These are phyloP conservation scores for Claviceps africana DNA, from an alignment of 2,329 filamentous ascomycete species.

Conservation along the genomic window DNA sequence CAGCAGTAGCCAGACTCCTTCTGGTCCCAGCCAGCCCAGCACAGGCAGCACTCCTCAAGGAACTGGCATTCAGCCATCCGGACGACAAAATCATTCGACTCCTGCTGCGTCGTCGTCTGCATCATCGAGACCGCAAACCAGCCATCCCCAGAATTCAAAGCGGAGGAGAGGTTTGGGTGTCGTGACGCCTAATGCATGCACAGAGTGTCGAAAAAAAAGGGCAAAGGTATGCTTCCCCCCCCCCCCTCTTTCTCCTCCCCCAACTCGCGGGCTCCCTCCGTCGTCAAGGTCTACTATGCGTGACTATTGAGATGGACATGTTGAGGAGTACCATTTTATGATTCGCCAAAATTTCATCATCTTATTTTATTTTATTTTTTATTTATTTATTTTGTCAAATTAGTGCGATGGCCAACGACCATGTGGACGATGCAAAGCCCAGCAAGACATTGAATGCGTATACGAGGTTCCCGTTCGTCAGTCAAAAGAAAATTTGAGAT, in stretches of 20 bases:
- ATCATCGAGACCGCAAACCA: constrained; percentile 12
- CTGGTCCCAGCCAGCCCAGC: constrained; percentile 17
- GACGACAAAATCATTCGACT: constrained; percentile 4
- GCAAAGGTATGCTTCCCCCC: constrained; percentile 33
- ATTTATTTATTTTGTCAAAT: background rate
- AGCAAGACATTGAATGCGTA: constrained; percentile 41
- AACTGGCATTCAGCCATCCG: constrained; percentile 12
- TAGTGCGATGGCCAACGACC: constrained; percentile 48
- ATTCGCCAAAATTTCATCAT: background rate
- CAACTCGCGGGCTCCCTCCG: too few species aligned
- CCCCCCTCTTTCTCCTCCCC: too few species aligned
- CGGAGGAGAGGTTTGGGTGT: constrained; percentile 39
- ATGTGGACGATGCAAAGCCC: constrained; percentile 39
- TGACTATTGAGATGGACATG: background rate
- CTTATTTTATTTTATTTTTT: too few species aligned
- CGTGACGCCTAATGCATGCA: constrained; percentile 47
- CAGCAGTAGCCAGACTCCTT: constrained; percentile 15
- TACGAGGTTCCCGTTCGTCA: constrained; percentile 51
- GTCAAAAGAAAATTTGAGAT: constrained; percentile 47
- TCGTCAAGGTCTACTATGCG: background rate
- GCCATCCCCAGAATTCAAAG: constrained; percentile 27
- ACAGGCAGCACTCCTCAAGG: constrained; percentile 21
- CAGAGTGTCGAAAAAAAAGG: constrained; percentile 47
- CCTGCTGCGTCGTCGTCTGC: constrained; percentile 7
- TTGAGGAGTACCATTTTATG: background rate